Percentiles rank a stretch among this genome's conserved stretches.
Evolutionary conservation across 2,329 filamentous ascomycete genomes (phyloP).

Genomic region (Phaeosphaeriaceae sp.): DNA sequence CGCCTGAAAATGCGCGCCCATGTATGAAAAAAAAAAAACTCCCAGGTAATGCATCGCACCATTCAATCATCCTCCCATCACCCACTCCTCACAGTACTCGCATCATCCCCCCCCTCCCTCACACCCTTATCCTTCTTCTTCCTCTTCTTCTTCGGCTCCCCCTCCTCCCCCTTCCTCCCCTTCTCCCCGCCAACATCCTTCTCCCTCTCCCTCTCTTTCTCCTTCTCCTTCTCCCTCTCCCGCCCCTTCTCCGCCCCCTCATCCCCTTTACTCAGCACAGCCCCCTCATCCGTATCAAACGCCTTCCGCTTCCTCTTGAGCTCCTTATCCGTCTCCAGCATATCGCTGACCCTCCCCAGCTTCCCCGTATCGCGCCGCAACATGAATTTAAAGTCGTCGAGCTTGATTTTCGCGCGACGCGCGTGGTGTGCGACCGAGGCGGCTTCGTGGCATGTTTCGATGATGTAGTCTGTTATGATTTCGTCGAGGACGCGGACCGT

Average conservation of each 20-base stretch:
- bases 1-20: not conserved
- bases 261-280: slow-evolving; percentile 54
- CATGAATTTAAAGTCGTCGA: slow-evolving; percentile 96
- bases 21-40: not conserved
- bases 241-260: slow-evolving; percentile 26
- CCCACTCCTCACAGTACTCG: slow-evolving; percentile 25
- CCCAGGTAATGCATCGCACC: slow-evolving; percentile 1
- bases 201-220: slow-evolving; percentile 10
- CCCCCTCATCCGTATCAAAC: slow-evolving; percentile 71
- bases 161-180: slow-evolving; percentile 5
- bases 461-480: slow-evolving; percentile 91
- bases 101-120: slow-evolving; percentile 24
- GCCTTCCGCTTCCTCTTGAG: slow-evolving; percentile 83
- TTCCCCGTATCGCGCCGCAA: slow-evolving; percentile 84
- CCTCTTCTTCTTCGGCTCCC: slow-evolving; percentile 24
- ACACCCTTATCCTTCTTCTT: slow-evolving; percentile 20
- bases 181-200: slow-evolving; percentile 6
- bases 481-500: slow-evolving; percentile 90
- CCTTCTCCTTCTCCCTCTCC: slow-evolving; percentile 15
- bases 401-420: slow-evolving; percentile 94
- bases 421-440: slow-evolving; percentile 84
- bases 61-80: slow-evolving; percentile 13
- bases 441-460: slow-evolving; percentile 89
- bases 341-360: slow-evolving; percentile 86
- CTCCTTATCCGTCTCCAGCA: slow-evolving; percentile 85